phyloP scores from a whole-genome alignment of 257 asterid genomes.

The Lycium ferocissimum region DNA sequence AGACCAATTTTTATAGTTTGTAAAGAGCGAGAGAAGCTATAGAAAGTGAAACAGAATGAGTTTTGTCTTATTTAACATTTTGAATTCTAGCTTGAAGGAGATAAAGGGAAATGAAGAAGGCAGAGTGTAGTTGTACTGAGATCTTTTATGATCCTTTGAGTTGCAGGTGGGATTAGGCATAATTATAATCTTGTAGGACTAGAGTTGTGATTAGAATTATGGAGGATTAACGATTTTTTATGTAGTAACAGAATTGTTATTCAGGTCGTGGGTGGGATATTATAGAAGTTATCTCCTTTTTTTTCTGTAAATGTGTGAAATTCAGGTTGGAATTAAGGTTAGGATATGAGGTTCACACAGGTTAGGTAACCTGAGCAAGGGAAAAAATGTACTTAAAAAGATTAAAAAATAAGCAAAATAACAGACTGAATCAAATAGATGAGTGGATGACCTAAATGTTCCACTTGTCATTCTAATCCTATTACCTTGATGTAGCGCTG shows the following conservation, averaged over 20 bases:
- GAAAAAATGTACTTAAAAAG: background rate
- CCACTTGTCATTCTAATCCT: background rate
- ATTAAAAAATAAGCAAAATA: background rate
- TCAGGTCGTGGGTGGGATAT: background rate
- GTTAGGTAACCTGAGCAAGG: background rate
- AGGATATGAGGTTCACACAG: background rate
- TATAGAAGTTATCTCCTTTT: background rate
- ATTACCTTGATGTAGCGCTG: background rate
- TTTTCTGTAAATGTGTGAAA: background rate
- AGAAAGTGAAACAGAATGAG: too few species aligned
- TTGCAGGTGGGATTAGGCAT: background rate
- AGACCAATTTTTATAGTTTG: background rate
- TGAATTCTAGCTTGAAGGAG: too few species aligned
- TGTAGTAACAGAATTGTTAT: background rate
- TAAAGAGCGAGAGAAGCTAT: background rate
- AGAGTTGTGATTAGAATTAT: background rate
- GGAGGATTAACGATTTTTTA: background rate
- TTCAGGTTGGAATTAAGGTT: background rate
- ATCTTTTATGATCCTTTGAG: background rate
- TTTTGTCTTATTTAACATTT: too few species aligned
- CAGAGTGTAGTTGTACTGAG: background rate
- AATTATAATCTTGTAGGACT: background rate
- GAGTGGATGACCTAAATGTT: background rate
- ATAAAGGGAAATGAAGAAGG: too few species aligned
- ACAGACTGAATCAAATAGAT: background rate